Base-by-base conservation (phyloP, 2,329 filamentous ascomycete species). In the Aspergillus aculeatinus region DNA sequence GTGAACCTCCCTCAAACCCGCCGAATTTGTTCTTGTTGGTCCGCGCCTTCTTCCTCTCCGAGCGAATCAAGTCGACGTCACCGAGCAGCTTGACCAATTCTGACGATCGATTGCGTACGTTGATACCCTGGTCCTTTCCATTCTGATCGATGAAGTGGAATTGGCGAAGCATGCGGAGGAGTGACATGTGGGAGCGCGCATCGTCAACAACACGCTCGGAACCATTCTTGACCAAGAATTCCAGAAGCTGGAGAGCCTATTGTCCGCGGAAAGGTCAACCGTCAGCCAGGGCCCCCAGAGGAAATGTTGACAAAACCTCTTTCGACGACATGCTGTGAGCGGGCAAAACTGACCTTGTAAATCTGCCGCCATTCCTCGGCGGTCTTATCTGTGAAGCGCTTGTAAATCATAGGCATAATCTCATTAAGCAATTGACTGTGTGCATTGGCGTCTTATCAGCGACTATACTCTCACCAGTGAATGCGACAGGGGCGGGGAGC, bases 321-420 rank as follows among this genome's bases (percentile, higher is more conserved):
- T 16, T 6, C 16, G 16, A 19, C 1, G n/a, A 16, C 39, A 44
- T 16, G 35, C 35, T 16, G 10, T 16, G 35, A n/a, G 39, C 29
- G 9, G n/a, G 39, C 21, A 55, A 16, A 11, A 54, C 61, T 59
- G 70, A 92, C 89, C 83, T 99, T 99, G 85, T 99, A 99, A 73
- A 99, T 99, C 77, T 99, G 95, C 67, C 95, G 87, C 95, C 95
- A 99, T 80, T 99, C 95, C 76, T 99, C 95, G 58, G 95, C 94
- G 7, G 92, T 85, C 82, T 99, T 99, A 76, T 99, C 95, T 62
- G 95, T 99, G 78, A 99, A 99, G 66, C 95, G 91, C 73, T 96
- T 95, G 82, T 99, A 99, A 74, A 99, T 96, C 92, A 99, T 95
- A 67, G 95, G 95, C 95, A 99, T 99, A 75, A 99, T 98, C 78